A percentile compares a stretch with the other conserved stretches of the same genome.
Evolutionary conservation across 805 yeast species (phyloP).

Genomic region (Cyberlindnera suaveolens): DNA sequence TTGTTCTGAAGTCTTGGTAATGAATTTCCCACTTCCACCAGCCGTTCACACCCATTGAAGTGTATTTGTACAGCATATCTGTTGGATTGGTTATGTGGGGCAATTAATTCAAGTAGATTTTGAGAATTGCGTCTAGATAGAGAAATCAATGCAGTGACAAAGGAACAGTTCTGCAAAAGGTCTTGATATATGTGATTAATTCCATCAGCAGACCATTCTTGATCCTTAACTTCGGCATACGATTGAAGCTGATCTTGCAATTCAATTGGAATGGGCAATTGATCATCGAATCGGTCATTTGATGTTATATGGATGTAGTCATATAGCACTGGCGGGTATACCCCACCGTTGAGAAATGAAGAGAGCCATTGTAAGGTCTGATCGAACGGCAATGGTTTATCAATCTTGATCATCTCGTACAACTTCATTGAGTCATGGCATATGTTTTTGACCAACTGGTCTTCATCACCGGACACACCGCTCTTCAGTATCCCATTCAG

Average conservation of each 20-base stretch:
- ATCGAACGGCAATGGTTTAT: constrained; percentile 2
- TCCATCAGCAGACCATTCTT: constrained; percentile 18
- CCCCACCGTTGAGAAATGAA: constrained; percentile 9
- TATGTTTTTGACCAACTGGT: background rate
- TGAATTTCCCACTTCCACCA: constrained; percentile 39
- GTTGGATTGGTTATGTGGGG: constrained; percentile 17
- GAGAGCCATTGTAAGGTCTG: constrained; percentile 13
- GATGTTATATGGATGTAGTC: background rate
- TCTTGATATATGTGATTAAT: constrained; percentile 39
- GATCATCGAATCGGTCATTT: background rate
- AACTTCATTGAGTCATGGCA: constrained; percentile 5
- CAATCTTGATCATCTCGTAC: constrained; percentile 3
- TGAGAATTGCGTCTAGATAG: constrained; percentile 26
- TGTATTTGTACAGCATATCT: constrained; percentile 35
- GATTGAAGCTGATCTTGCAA: constrained; percentile 6
- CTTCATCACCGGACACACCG: too few relatives aligned
- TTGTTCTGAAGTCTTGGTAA: constrained; percentile 32
- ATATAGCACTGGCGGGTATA: constrained; percentile 11
- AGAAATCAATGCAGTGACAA: constrained; percentile 62
- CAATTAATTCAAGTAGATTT: constrained; percentile 3
- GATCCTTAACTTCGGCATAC: constrained; percentile 4
- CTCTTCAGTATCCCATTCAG: too few relatives aligned
- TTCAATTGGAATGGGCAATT: constrained; percentile 7
- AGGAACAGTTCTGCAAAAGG: constrained; percentile 61
- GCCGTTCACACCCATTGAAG: constrained; percentile 49